Evolutionary conservation across 768 basidiomycete species (phyloP), one percentile per base, ranked within the genome.

Genomic region (Trametes elegans): DNA sequence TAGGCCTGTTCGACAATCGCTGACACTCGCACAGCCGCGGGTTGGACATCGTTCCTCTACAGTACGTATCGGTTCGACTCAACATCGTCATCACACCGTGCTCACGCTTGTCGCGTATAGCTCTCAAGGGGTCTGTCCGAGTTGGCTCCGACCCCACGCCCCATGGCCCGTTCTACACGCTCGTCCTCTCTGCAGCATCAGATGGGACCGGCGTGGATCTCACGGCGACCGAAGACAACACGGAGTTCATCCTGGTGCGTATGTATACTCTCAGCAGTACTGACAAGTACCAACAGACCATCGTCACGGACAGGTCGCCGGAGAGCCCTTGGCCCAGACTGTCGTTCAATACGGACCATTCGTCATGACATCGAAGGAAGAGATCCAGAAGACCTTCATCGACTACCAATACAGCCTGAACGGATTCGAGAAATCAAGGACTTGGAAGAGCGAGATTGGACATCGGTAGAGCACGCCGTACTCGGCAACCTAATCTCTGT

Each of bases 41-140:
- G 86, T 16, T 98, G 96, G 96, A 97, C 93, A 6, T 70, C 89
- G 0, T 97, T 98, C 66, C 73, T 88, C 24, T 96, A 94, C 68
- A 77, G 90, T 91, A 66, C 59, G 86, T 66, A 19, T 66, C 27
- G 16, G 10, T 24, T 3, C 28, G 3, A 10, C 19, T 18, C n/a
- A 23, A 19, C 19, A 23, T n/a, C n/a, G n/a, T n/a, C n/a, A n/a
- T n/a, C n/a, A n/a, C n/a, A n/a, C n/a, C n/a, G n/a, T n/a, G n/a
- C n/a, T n/a, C n/a, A n/a, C n/a, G n/a, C n/a, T n/a, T n/a, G n/a
- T n/a, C n/a, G n/a, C 14, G 32, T 29, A 16, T 64, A 87, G 88
- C 81, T 46, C 70, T 90, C 65, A 82, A 82, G 50, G 96, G 95
- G 1, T 68, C 73, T 7, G 67, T 96, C 13, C 70, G 68, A 43